Evolutionary conservation across 257 asterid species (phyloP).

Genomic region (Voacanga thouarsii): DNA sequence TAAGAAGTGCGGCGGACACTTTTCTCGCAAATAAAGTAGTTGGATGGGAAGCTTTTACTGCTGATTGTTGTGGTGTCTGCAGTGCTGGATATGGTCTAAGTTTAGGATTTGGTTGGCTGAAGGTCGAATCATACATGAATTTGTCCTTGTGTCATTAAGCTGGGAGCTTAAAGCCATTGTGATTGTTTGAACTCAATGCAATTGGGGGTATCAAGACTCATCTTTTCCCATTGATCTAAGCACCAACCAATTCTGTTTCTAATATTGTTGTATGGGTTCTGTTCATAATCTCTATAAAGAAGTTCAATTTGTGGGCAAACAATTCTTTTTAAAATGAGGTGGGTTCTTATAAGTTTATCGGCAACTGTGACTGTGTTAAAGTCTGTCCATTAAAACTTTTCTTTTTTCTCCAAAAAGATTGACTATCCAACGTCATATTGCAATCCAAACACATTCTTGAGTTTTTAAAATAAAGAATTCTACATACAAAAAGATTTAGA

Average conservation of each 20-base stretch:
- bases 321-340: background rate
- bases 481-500: background rate
- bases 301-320: background rate
- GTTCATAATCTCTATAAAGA: background rate
- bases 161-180: background rate
- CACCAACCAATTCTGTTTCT: background rate
- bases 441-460: background rate
- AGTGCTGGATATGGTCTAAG: background rate
- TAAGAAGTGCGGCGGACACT: background rate
- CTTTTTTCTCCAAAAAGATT: background rate
- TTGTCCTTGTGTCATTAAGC: background rate
- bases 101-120: background rate
- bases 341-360: background rate
- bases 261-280: background rate
- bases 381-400: background rate
- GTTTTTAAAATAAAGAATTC: background rate
- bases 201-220: too few relatives aligned
- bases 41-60: background rate
- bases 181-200: background rate
- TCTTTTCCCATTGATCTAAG: background rate
- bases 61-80: background rate
- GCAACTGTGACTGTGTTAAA: background rate
- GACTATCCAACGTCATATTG: background rate
- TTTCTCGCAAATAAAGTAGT: too few relatives aligned
- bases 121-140: background rate